A percentile compares a stretch with the other conserved stretches of the same genome.
phyloP scores from a whole-genome alignment of 495 filamentous ascomycete species.

The Xylaria flabelliformis region DNA sequence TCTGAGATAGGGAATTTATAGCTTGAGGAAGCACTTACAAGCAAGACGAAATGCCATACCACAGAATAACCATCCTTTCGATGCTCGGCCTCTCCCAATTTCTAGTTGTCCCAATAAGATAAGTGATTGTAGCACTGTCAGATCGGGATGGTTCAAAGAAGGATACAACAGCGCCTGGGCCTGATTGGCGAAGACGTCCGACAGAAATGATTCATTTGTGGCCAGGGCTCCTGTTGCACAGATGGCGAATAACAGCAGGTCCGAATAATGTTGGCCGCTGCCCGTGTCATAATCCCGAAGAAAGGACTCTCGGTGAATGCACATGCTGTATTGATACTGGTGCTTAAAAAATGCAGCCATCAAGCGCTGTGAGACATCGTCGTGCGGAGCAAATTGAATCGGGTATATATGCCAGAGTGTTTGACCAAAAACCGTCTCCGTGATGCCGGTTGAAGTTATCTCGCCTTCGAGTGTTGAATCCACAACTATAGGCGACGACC shows the following conservation, averaged over 20 bases:
- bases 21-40: conserved; percentile 24
- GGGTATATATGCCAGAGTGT: conserved; percentile 24
- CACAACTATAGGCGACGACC: neutral
- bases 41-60: conserved; percentile 43
- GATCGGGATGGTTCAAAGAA: conserved; percentile 41
- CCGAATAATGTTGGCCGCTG: conserved; percentile 43
- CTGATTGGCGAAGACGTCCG: conserved; percentile 42
- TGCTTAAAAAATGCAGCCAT: conserved; percentile 43
- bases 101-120: conserved; percentile 42
- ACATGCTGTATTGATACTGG: conserved; percentile 44
- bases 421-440: conserved; percentile 15
- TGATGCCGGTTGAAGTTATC: neutral
- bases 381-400: conserved; percentile 29
- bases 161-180: conserved; percentile 42
- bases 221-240: conserved; percentile 43
- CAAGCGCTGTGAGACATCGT: conserved; percentile 37
- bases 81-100: conserved; percentile 40
- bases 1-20: neutral
- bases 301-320: conserved; percentile 43
- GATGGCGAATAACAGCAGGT: conserved; percentile 43
- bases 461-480: conserved; percentile 21
- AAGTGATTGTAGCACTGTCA: conserved; percentile 43
- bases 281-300: conserved; percentile 41
- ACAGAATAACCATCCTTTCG: conserved; percentile 46
- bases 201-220: conserved; percentile 36